A percentile compares a stretch with the other conserved stretches of the same genome.
These are phyloP conservation scores for Monosporascus sp. DNA, from an alignment of 2,329 filamentous ascomycete genomes.

Conservation along the genomic window DNA sequence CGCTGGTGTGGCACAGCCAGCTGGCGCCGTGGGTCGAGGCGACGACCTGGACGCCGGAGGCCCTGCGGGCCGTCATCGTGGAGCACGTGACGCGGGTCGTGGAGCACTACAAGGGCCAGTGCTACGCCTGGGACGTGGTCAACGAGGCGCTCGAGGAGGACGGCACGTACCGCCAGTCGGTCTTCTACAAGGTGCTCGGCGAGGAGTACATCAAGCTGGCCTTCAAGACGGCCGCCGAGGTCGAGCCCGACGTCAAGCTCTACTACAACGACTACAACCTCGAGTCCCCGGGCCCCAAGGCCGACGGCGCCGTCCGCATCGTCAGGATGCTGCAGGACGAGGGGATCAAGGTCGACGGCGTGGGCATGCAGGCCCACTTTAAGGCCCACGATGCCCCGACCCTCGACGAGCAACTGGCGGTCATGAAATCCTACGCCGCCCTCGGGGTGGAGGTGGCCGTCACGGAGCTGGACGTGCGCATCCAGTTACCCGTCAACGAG, in stretches of 20 bases:
- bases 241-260: constrained; percentile 45
- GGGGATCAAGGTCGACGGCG: constrained; percentile 45
- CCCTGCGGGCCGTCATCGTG: neutral
- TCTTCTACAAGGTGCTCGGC: constrained; percentile 48
- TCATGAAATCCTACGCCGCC: constrained; percentile 37
- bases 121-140: constrained; percentile 53
- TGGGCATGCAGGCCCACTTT: constrained; percentile 42
- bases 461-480: constrained; percentile 51
- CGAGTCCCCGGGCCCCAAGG: constrained; percentile 35
- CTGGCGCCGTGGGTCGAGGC: constrained; percentile 42
- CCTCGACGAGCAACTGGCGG: constrained; percentile 32
- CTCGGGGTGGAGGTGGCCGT: constrained; percentile 46
- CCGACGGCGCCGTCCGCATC: constrained; percentile 28
- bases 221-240: constrained; percentile 43
- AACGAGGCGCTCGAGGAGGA: constrained; percentile 55
- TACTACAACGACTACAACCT: constrained; percentile 60
- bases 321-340: constrained; percentile 30
- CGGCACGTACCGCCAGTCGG: constrained; percentile 40
- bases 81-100: constrained; percentile 44
- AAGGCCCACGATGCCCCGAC: constrained; percentile 36
- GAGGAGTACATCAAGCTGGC: constrained; percentile 47
- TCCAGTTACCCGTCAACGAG: constrained; percentile 24
- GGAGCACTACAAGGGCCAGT: constrained; percentile 41
- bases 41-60: constrained; percentile 44
- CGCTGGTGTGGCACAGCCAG: constrained; percentile 18